Base-by-base conservation (phyloP, 441 rosid species). In the Aleurites moluccanus region DNA sequence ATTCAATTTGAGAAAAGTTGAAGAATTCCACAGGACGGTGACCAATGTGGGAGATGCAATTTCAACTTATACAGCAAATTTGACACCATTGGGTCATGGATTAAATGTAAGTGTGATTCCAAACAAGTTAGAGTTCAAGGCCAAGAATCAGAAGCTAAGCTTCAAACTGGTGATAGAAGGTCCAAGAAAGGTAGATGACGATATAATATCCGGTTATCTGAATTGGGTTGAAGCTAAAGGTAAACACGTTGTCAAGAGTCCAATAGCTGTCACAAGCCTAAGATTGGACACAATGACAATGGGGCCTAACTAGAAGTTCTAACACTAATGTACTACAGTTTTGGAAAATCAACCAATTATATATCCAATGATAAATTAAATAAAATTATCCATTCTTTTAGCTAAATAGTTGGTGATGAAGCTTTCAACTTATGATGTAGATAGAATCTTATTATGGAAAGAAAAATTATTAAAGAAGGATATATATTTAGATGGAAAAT, bases 41-140 rank as follows among this genome's bases (percentile, higher is more conserved):
- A 89, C 90, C 0, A 91, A 94, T 70, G 94, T 94, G 0, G 98
- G 97, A 50, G 84, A 70, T 0, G 88, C 67, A 60, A 44, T 25
- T 0, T 64, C 82, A 25, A 80, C 73, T 65, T 89, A 87, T 77
- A 67, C 40, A 0, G 90, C 84, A 4, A 79, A 20, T 20, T 42
- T 86, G 25, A 77, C 80, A 0, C 61, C 78, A 9, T 27, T 83
- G 69, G 70, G 76, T 57, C 62, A 57, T 5, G 91, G 86, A 38
- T 70, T 86, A 44, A 78, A 69, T 59, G 74, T 86, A 2, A 69
- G 47, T 16, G 80, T 86, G 15, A 50, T 7, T 7, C 93, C 91
- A 3, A 81, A 76, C 1, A 78, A 66, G 65, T 72, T 89, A 77
- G 79, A 65, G 45, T 89, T 89, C 72, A 78, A 67, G 27, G 73